Percentiles rank a stretch among this genome's conserved stretches.
These are phyloP conservation scores for Candida jianshihensis DNA, from an alignment of 805 yeast genomes.

Conservation along the genomic window DNA sequence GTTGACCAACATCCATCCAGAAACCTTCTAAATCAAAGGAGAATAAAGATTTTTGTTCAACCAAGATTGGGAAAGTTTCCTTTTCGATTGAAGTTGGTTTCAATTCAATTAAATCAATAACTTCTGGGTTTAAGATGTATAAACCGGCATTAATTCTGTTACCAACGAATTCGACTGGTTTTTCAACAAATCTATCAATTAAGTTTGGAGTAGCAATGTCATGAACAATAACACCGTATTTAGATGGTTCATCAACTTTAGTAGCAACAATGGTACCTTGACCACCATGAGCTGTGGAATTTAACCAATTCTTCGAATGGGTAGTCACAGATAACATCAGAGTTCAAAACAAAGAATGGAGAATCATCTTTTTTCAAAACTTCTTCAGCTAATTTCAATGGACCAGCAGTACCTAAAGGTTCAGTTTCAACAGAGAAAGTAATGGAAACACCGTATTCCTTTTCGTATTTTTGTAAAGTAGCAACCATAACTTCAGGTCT, in stretches of 20 bases:
- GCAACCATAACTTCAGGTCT: slow-evolving; percentile 99
- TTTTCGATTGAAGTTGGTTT: slow-evolving; percentile 99
- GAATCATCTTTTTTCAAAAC: slow-evolving; percentile 89
- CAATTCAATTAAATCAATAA: slow-evolving; percentile 92
- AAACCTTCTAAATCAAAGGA: slow-evolving; percentile 97
- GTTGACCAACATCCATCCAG: slow-evolving; percentile 99
- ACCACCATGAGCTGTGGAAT: slow-evolving; percentile 96
- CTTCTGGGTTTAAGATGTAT: slow-evolving; percentile 95
- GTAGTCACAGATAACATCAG: slow-evolving; percentile 98
- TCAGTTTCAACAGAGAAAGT: slow-evolving; percentile 98
- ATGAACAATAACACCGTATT: slow-evolving; percentile 98
- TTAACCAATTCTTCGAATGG: slow-evolving; percentile 89
- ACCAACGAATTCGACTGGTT: slow-evolving; percentile 99
- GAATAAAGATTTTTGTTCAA: slow-evolving; percentile 80
- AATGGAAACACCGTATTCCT: slow-evolving; percentile 88
- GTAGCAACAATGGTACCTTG: slow-evolving; percentile 98
- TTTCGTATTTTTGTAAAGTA: slow-evolving; percentile 88
- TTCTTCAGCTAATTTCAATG: slow-evolving; percentile 92
- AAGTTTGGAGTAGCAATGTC: slow-evolving; percentile 92
- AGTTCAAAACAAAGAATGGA: slow-evolving; percentile 96
- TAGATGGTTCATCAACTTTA: slow-evolving; percentile 98
- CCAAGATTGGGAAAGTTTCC: slow-evolving; percentile 97
- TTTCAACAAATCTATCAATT: slow-evolving; percentile 98
- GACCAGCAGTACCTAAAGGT: slow-evolving; percentile 99
- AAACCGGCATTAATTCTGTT: slow-evolving; percentile 99